Conservation (phyloP, 169 alveolate genomes). For the Cryptosporidium baileyi region DNA sequence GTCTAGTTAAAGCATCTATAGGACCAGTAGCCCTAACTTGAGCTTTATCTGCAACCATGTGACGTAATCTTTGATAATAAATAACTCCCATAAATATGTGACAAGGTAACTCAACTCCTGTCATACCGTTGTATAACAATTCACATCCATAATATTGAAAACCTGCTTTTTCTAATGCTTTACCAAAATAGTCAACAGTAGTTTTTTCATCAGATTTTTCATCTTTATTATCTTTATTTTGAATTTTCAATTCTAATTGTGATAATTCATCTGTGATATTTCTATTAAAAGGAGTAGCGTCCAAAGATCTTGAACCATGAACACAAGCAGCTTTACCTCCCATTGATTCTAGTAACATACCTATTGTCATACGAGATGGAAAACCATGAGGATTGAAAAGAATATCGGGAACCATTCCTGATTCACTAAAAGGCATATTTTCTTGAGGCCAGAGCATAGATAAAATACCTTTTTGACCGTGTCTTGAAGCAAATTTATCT, state of each 20-base stretch:
- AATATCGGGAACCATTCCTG: slow-evolving; percentile 99
- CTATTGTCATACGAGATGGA: slow-evolving; percentile 99
- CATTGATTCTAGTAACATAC: slow-evolving; percentile 97
- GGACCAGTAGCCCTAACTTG: slow-evolving; percentile 98
- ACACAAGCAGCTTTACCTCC: slow-evolving; percentile 98
- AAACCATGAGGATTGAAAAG: slow-evolving; percentile 99
- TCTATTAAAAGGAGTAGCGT: slow-evolving; percentile 88
- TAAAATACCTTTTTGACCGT: slow-evolving; percentile 99
- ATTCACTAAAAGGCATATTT: slow-evolving; percentile 98
- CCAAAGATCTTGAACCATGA: slow-evolving; percentile 88
- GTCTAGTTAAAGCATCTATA: slow-evolving; percentile 95
- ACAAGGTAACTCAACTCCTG: slow-evolving; percentile 95
- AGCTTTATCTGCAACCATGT: slow-evolving; percentile 98
- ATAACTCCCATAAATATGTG: slow-evolving; percentile 98
- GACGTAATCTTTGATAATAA: slow-evolving; percentile 98
- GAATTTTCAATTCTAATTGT: slow-evolving; percentile 8
- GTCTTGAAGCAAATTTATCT: slow-evolving; percentile 99
- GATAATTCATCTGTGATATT: slow-evolving; percentile 71
- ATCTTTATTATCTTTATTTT: slow-evolving; percentile 1
- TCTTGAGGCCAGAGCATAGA: slow-evolving; percentile 96
- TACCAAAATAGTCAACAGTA: slow-evolving; percentile 78
- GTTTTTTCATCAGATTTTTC: slow-evolving; percentile 20
- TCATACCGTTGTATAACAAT: slow-evolving; percentile 96
- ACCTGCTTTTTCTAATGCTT: slow-evolving; percentile 53
- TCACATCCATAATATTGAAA: slow-evolving; percentile 96